phyloP scores from a whole-genome alignment of 2,329 filamentous ascomycete species.

The Madurella fahalii region DNA sequence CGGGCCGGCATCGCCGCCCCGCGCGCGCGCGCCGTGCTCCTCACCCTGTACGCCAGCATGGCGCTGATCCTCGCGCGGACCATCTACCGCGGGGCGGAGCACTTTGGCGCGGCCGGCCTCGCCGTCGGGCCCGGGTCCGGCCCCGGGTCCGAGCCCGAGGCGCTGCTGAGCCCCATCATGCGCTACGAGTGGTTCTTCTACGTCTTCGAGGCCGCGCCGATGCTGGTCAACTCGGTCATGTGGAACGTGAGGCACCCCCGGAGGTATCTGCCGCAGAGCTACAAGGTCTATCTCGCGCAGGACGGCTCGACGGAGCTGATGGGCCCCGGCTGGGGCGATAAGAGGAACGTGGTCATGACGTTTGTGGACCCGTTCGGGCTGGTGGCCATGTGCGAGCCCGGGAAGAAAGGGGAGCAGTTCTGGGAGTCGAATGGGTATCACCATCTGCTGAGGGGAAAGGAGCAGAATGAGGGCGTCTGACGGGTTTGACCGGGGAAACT shows the following conservation, averaged over 20 bases:
- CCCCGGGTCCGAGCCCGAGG: conserved; percentile 43
- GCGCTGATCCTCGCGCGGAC: conserved; percentile 49
- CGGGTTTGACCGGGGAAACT: no score
- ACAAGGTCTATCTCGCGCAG: conserved; percentile 46
- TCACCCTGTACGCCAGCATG: conserved; percentile 49
- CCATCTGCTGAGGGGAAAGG: not conserved
- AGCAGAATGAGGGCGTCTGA: not conserved
- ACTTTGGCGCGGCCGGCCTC: conserved; percentile 43
- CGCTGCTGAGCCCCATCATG: conserved; percentile 44
- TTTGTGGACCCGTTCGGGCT: conserved; percentile 34
- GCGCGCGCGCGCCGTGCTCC: conserved; percentile 36
- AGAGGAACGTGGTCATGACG: conserved; percentile 42
- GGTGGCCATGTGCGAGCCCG: conserved; percentile 17
- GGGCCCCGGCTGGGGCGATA: conserved; percentile 47
- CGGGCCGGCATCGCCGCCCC: conserved; percentile 33
- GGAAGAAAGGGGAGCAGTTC: conserved; percentile 20
- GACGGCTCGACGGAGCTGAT: conserved; percentile 48
- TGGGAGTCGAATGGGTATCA: conserved; percentile 28
- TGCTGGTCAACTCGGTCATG: conserved; percentile 48
- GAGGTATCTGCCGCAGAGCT: conserved; percentile 45
- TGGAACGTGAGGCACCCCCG: conserved; percentile 51
- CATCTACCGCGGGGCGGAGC: conserved; percentile 57
- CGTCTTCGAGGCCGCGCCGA: conserved; percentile 51
- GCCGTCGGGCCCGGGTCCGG: conserved; percentile 32
- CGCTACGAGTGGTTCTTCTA: conserved; percentile 58